Base-by-base conservation (phyloP, 345 rosid species). In the Conringia planisiliqua region DNA sequence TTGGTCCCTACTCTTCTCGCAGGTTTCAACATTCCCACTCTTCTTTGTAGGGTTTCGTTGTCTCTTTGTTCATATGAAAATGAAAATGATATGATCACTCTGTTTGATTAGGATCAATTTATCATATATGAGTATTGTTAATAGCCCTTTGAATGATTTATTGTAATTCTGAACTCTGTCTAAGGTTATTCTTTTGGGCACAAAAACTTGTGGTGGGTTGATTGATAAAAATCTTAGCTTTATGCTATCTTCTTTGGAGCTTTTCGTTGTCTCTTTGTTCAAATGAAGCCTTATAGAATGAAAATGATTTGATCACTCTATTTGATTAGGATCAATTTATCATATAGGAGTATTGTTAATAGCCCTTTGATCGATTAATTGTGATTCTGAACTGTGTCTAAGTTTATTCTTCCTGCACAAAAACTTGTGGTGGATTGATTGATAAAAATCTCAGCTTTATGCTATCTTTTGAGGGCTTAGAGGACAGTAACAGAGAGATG, bases 1-100 rank as follows among this genome's bases (percentile, higher is more conserved):
- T 55, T 91, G 39, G 67, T 85, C 78, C 90, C 97, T 4, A 83
- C 94, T 5, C 17, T 89, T 51, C 72, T 89, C 36, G 94, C 87
- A 84, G 97, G 94, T 90, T 71, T 36, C 38, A 10, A 14, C 52
- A 17, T 70, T 27, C 32, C 36, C 11, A 22, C 62, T 62, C n/a
- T 42, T 60, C 60, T 35, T 22, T 16, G 6, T 9, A 63, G 29
- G 0, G 3, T 17, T 5, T 20, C 50, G 17, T n/a, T 20, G 14
- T 68, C n/a, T 68, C 47, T 18, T 22, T 22, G 24, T 22, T 22
- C 24, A 22, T 1, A 22, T 9, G 3, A 9, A 36, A 4, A 50
- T 14, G 12, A 48, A 10, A 35, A 14, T 35, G 4, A 39, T 40
- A 7, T 20, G 55, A 5, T 18, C 36, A 10, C 36, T 43, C 3